Percentiles rank a stretch among this genome's conserved stretches.
Conservation (phyloP, 805 yeast species). For the Teunomyces cretensis region DNA sequence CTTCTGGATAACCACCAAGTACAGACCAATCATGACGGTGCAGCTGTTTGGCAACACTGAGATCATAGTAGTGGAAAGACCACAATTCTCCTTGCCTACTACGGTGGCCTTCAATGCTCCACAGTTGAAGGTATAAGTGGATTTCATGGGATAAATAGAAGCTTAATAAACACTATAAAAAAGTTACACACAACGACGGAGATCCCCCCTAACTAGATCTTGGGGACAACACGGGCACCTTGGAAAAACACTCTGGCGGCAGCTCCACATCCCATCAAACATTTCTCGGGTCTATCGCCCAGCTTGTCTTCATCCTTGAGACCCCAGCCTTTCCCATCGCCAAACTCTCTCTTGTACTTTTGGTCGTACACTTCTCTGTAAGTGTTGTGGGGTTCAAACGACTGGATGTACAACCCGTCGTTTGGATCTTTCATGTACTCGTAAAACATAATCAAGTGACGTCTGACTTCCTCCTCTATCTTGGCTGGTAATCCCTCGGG, state of each 20-base stretch:
- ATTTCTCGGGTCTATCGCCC: constrained; percentile 43
- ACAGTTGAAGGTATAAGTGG: constrained; percentile 47
- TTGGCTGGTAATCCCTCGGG: constrained; percentile 35
- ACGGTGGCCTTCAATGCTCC: constrained; percentile 67
- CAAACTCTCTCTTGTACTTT: constrained; percentile 52
- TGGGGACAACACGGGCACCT: constrained; percentile 54
- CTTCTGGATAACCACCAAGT: constrained; percentile 76
- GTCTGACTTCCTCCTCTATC: constrained; percentile 44
- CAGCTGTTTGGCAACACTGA: constrained; percentile 55
- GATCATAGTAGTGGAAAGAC: constrained; percentile 75
- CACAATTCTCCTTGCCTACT: constrained; percentile 54
- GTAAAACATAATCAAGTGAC: constrained; percentile 58
- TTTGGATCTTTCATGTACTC: constrained; percentile 55
- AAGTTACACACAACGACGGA: not conserved
- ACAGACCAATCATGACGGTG: constrained; percentile 67
- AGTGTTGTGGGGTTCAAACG: constrained; percentile 57
- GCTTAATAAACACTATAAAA: constrained; percentile 1
- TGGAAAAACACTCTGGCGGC: constrained; percentile 72
- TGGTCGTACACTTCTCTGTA: constrained; percentile 48
- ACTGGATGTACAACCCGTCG: constrained; percentile 60
- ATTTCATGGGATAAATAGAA: not conserved
- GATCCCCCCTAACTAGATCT: constrained; percentile 17
- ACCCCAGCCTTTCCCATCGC: constrained; percentile 51
- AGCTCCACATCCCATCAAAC: constrained; percentile 61
- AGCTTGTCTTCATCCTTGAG: constrained; percentile 54